These are phyloP conservation scores for Schizosaccharomyces pombe DNA, from an alignment of 805 yeast genomes.

Conservation along the genomic window ASM294v3 CU329670.1:399001-399500, in stretches of 20 bases:
- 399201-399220: not conserved
- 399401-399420: not conserved
- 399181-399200: not conserved
- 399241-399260: not conserved
- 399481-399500: not conserved
- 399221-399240: not conserved
- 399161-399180: not conserved
- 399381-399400: too few relatives aligned
- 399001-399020: not conserved
- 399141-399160: not conserved
- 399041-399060: not conserved
- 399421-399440: not conserved
- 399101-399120: not conserved
- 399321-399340: too few relatives aligned
- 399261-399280: not conserved
- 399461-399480: not conserved
- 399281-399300: not conserved
- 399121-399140: not conserved
- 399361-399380: too few relatives aligned
- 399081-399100: not conserved
- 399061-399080: not conserved
- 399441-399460: not conserved
- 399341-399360: too few relatives aligned
- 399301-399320: too few relatives aligned
- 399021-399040: not conserved